Evolutionary conservation across 495 filamentous ascomycete species (phyloP).

Genomic region (Ramalina peruviana): DNA sequence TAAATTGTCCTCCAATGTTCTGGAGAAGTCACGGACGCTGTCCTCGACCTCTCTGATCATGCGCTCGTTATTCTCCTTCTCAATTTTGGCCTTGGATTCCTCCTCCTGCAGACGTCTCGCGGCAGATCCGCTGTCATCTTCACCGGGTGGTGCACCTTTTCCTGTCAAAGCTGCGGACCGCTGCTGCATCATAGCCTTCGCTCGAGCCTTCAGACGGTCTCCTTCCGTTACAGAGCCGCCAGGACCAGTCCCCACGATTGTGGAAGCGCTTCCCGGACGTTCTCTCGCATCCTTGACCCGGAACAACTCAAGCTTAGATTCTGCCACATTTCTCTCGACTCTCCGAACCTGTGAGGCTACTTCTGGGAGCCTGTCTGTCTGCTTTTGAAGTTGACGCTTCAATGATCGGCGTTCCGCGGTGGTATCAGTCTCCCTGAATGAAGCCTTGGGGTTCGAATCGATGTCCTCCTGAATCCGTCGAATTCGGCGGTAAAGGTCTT

Average conservation of each 20-base stretch:
- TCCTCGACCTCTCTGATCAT: constrained; percentile 98
- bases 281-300: constrained; percentile 84
- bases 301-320: constrained; percentile 89
- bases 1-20: constrained; percentile 69
- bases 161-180: constrained; percentile 85
- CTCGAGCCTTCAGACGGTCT: constrained; percentile 85
- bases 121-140: constrained; percentile 61
- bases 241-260: constrained; percentile 85
- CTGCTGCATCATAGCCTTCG: constrained; percentile 97
- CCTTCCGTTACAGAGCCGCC: constrained; percentile 86
- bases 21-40: constrained; percentile 79
- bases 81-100: constrained; percentile 60
- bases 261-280: constrained; percentile 66
- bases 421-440: constrained; percentile 58
- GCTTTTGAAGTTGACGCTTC: constrained; percentile 73
- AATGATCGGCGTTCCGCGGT: constrained; percentile 75
- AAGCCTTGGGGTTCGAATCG: constrained; percentile 73
- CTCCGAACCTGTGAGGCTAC: constrained; percentile 83
- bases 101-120: constrained; percentile 77
- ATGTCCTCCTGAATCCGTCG: constrained; percentile 95
- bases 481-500: constrained; percentile 86
- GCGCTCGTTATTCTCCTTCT: constrained; percentile 83
- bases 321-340: constrained; percentile 82
- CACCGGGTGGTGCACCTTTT: constrained; percentile 45
- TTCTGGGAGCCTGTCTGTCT: constrained; percentile 82